Evolutionary conservation across 2,329 filamentous ascomycete species (phyloP).

Genomic region (Akanthomyces muscarius): DNA sequence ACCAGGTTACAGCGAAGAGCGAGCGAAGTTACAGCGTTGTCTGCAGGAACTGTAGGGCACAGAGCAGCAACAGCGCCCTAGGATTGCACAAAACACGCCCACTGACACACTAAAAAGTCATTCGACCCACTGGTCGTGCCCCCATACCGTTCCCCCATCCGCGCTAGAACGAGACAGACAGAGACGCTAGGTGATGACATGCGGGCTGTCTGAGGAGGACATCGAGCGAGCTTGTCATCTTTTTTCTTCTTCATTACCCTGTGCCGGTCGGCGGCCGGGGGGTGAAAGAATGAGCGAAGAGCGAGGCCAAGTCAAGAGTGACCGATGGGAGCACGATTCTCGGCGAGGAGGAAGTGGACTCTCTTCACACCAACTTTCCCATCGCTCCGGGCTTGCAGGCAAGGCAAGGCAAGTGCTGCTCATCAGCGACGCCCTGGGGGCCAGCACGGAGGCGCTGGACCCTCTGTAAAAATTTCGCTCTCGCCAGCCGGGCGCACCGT

Average conservation of each 20-base stretch:
- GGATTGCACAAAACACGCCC: not conserved
- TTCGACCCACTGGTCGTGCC: conserved; percentile 1
- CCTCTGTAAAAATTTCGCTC: conserved; percentile 10
- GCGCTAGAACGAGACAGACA: conserved; percentile 14
- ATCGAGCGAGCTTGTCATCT: not conserved
- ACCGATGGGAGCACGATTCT: not conserved
- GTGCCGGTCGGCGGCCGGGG: not conserved
- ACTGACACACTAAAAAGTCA: conserved; percentile 4
- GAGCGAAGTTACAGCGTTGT: not conserved
- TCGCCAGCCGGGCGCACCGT: conserved; percentile 8
- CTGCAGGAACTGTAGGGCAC: not conserved
- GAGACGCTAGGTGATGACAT: conserved; percentile 7
- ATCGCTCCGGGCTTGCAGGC: too few relatives aligned
- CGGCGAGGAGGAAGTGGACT: not conserved
- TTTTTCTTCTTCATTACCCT: too few relatives aligned
- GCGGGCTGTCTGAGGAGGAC: not conserved
- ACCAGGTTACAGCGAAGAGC: not conserved
- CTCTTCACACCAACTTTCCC: too few relatives aligned
- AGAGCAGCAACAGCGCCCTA: not conserved
- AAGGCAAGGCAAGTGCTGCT: not conserved
- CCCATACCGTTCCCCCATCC: not conserved
- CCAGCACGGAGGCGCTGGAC: not conserved
- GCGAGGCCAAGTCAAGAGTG: not conserved
- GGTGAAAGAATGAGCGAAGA: not conserved
- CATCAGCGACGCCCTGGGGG: not conserved